Evolutionary conservation across 31 red algal species (phyloP), one percentile per base, ranked within the genome.

Genomic region (Bonnemaisonia californica): DNA sequence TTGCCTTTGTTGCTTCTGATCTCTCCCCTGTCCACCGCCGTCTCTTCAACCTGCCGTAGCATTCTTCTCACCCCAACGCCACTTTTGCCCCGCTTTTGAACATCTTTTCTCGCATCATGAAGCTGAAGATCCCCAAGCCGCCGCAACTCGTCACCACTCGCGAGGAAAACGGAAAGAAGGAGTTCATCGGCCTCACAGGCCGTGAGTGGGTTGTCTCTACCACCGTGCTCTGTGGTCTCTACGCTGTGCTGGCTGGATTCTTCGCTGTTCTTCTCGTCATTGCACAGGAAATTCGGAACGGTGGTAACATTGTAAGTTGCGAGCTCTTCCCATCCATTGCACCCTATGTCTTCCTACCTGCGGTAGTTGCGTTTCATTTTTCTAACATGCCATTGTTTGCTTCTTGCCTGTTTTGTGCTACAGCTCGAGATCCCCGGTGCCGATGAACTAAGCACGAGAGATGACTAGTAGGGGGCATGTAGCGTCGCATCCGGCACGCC

Each of bases 111-210:
- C 29, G 4, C 41, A 1, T 30, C 67, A 75, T 35, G 32, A 57
- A 31, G 28, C 71, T 84, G 64, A 93, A 93, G 76, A 16, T 93
- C 26, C 80, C 80, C 59, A 94, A 83, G 73, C 45, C 88, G 54
- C 91, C 91, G 51, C 70, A 75, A 21, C 79, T 94, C 31, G 69
- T 88, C 65, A 94, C 84, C 65, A 78, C 77, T 54, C 83, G 91
- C 55, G 76, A 74, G 38, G 63, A 30, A 0, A 81, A 59, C n/a
- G 84, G 84, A 27, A 62, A 88, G 79, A 87, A 78, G 73, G 74
- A 70, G 54, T 70, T 94, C 41, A 59, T 94, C 54, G 91, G 84
- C 24, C 84, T 94, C 65, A 94, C 91, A 3, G 57, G 63, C 0
- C 45, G 36, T 4, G 91, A 94, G 29, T 94, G 91, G 91, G 83